Conservation (phyloP, 225 moss, liverwort and hornwort species). For the Antitrichia curtipendula region DNA sequence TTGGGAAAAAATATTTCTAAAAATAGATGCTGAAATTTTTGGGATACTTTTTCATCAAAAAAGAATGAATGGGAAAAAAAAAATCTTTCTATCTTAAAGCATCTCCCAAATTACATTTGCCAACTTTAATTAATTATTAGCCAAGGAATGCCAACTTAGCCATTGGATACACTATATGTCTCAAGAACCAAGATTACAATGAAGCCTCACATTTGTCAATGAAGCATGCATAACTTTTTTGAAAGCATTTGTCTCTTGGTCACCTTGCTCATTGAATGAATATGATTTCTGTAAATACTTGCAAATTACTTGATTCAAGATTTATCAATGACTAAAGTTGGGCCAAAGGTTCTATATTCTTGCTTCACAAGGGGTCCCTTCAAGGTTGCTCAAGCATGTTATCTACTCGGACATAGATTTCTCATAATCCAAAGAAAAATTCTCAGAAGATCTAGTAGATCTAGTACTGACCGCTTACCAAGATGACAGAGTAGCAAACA, state of each 20-base stretch:
- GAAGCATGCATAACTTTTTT: not conserved
- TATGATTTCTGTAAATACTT: not conserved
- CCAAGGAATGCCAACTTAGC: not conserved
- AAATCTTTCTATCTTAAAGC: not conserved
- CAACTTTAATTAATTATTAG: not conserved
- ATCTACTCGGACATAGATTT: not conserved
- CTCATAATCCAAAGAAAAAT: not conserved
- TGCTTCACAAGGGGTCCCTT: not conserved
- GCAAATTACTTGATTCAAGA: not conserved
- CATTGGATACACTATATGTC: not conserved
- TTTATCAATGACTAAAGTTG: not conserved
- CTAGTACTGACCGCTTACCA: conserved; percentile 31
- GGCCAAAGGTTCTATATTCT: not conserved
- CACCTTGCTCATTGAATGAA: not conserved
- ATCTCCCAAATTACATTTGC: not conserved
- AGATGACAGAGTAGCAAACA: conserved; percentile 23
- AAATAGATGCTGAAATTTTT: rapidly evolving
- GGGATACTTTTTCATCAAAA: not conserved
- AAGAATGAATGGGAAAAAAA: not conserved
- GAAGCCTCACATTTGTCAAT: not conserved
- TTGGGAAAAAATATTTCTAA: not conserved
- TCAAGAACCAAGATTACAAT: not conserved
- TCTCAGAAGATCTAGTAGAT: conserved; percentile 1
- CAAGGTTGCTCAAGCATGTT: not conserved
- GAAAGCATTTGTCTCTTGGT: not conserved